Base-by-base conservation (phyloP, 208 protist genomes). In the Trypanosoma congolense region DNA sequence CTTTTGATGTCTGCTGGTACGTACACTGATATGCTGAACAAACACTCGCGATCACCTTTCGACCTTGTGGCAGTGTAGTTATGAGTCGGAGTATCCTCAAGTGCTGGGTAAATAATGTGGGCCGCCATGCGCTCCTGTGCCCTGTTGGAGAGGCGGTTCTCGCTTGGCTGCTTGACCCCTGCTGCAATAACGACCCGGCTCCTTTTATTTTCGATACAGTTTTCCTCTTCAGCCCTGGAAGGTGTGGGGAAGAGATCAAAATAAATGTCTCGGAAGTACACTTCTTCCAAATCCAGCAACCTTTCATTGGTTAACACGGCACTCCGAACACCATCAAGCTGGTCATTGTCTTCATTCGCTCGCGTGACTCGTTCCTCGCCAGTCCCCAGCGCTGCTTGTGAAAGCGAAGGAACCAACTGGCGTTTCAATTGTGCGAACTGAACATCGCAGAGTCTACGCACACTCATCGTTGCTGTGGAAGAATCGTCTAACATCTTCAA, bases 191-290 rank as follows among this genome's bases (percentile, higher is more conserved):
- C 58, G 36, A 29, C 8, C 18, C 28, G 25, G 24, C 10, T 21
- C 12, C 57, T 38, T 4, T 24, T 21, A 0, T 43, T 43, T 29
- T 36, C 29, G 42, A 22, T 9, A 19, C 33, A 42, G 45, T 19
- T 51, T 10, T 21, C 21, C 41, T 50, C 44, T 8, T 26, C 9
- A 30, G 49, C 33, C 33, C 28, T 18, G 9, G 43, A 41, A 16
- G 67, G 61, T 3, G 61, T 33, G n/a, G 58, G 42, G 49, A 63
- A 64, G 18, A 87, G 56, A 45, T 87, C 51, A 59, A 75, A 78
- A 36, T 63, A 49, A 5, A 24, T 35, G 31, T 87, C 80, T 4
- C 80, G 80, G 40, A 78, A 81, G 35, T 83, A 87, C 19, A 77
- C 49, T 6, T 66, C 36, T 21, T 70, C 68, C 21, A 69, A 49